Evolutionary conservation across 352 stramenopile genomes (phyloP).

Genomic region (Thalassiosira mediterranea): DNA sequence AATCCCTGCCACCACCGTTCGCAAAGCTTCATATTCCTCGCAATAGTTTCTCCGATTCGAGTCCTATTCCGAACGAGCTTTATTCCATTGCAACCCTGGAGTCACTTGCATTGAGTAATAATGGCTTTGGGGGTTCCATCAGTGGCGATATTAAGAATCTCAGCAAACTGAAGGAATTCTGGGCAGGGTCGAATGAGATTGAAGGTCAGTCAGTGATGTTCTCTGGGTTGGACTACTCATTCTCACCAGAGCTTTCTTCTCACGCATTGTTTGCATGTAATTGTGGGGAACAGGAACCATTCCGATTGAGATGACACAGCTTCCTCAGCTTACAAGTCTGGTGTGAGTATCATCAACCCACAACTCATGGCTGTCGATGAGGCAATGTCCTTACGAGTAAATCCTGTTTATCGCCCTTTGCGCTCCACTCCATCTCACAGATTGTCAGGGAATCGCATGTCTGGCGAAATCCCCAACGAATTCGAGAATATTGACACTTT

Average conservation of each 20-base stretch:
- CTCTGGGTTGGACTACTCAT: neutral
- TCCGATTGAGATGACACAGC: constrained; percentile 38
- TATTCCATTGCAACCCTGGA: constrained; percentile 46
- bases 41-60: constrained; percentile 45
- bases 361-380: too few relatives aligned
- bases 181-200: constrained; percentile 51
- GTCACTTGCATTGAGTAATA: constrained; percentile 49
- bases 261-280: neutral
- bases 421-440: too few relatives aligned
- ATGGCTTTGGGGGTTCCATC: constrained; percentile 59
- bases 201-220: neutral
- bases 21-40: constrained; percentile 47
- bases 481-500: constrained; percentile 55
- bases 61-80: constrained; percentile 54
- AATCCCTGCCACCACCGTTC: neutral
- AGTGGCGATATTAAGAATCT: constrained; percentile 65
- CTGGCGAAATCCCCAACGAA: constrained; percentile 45
- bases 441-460: constrained; percentile 52
- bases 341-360: constrained; percentile 24
- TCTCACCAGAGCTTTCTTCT: neutral
- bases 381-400: too few relatives aligned
- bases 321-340: constrained; percentile 40
- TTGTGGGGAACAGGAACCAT: constrained; percentile 50
- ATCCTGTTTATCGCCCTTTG: too few relatives aligned
- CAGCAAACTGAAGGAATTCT: constrained; percentile 59